Evolutionary conservation across 371 early-diverging fungal species (phyloP), one percentile per base, ranked within the genome.

Genomic region (Mortierella sp.): DNA sequence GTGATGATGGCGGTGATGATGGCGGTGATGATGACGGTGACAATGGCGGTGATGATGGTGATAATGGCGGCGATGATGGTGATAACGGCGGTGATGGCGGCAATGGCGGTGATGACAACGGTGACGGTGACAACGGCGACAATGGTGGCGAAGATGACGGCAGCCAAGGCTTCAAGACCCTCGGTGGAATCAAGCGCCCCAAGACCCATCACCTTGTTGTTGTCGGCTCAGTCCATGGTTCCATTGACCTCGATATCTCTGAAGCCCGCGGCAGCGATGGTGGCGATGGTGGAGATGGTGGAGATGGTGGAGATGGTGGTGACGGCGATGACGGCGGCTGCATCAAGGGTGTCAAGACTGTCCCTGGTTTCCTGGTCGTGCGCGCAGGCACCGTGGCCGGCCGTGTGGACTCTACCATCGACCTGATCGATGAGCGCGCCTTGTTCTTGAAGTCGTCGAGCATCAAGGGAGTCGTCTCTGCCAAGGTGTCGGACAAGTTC

Each of bases 401-500:
- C 16, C 40, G n/a, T 14, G 50, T 55, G 14, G 4, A 41, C 34
- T 60, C 54, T 37, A 37, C 51, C 0, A 39, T 67, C 19, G 67
- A 67, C 17, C 43, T 67, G 19, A 50, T 44, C 10, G 29, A 67
- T 12, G 56, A 34, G 14, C 67, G 47, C 12, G 9, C 29, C 41
- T 52, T 71, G 13, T 22, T 13, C 34, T 39, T 64, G 40, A 50
- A 22, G 29, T 21, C 60, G 10, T 28, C 19, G 6, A 45, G 51
- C 45, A n/a, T 43, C 17, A 55, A 22, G 1, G 71, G 71, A 39
- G 25, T 19, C 6, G 40, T 60, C 34, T 2, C n/a, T n/a, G 37
- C 71, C 25, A 37, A 10, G 17, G 50, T 71, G 4, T 55, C 72
- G 28, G 72, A 72, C 62, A 54, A 52, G 53, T 72, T 61, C 50